These are phyloP conservation scores for Musa balbisiana DNA, from an alignment of 202 grass and related monocot genomes.

Conservation along the genomic window DNA sequence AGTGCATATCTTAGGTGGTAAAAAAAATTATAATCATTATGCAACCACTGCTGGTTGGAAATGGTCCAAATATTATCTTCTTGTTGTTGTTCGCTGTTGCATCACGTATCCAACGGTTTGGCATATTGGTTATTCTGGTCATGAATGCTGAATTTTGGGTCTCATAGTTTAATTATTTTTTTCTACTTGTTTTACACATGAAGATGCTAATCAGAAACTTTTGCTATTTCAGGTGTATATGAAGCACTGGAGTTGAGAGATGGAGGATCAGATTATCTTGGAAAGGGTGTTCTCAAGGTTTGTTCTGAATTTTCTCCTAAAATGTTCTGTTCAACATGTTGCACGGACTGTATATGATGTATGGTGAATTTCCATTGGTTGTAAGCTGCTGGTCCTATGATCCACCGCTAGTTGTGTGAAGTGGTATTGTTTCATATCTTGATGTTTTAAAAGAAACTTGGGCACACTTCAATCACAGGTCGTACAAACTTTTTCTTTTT, in stretches of 20 bases:
- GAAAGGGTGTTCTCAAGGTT: slow-evolving; percentile 88
- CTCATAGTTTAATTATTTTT: slow-evolving; percentile 2
- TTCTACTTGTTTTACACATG: not conserved
- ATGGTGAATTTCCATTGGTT: not conserved
- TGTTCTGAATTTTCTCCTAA: not conserved
- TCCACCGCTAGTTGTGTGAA: too few relatives aligned
- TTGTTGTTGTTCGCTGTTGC: not conserved
- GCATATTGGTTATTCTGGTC: not conserved
- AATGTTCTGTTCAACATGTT: not conserved
- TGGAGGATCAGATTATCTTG: slow-evolving; percentile 87
- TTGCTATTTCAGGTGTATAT: slow-evolving; percentile 46
- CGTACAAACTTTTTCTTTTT: too few relatives aligned
- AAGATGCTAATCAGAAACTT: not conserved
- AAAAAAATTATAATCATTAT: not conserved
- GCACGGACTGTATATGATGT: not conserved
- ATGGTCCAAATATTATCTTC: not conserved
- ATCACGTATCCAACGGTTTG: too few relatives aligned
- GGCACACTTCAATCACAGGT: too few relatives aligned
- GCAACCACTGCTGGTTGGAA: not conserved
- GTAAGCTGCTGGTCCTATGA: not conserved
- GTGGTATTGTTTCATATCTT: too few relatives aligned
- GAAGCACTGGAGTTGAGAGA: slow-evolving; percentile 89
- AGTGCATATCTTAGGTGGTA: not conserved
- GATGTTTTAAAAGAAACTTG: too few relatives aligned
- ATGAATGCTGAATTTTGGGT: not conserved